phyloP scores from a whole-genome alignment of 441 rosid species.

The Pelargonium australe region DNA sequence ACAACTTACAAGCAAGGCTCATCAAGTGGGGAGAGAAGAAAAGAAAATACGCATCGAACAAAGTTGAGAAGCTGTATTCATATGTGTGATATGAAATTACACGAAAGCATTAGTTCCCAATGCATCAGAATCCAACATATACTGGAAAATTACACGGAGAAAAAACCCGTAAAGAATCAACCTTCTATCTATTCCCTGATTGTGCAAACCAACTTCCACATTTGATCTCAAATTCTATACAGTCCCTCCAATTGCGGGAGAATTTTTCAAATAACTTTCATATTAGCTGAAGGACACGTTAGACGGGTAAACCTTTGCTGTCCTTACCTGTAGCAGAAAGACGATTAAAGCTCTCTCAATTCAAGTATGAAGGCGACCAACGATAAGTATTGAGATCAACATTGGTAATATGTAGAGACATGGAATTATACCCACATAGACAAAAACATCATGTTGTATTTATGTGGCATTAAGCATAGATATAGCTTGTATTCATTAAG shows the following conservation, averaged over 20 bases:
- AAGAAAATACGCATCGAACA: neutral
- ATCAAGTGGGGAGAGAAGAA: neutral
- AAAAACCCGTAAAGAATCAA: neutral
- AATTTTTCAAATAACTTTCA: neutral
- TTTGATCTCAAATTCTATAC: constrained; percentile 1
- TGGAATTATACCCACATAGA: too few species aligned
- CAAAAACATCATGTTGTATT: too few species aligned
- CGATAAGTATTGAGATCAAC: neutral
- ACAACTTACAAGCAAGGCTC: neutral
- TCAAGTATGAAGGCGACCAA: neutral
- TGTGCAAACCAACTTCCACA: neutral
- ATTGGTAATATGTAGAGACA: too few species aligned
- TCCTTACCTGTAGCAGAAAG: neutral
- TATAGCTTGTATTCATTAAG: neutral
- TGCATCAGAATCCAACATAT: neutral
- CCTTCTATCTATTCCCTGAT: neutral
- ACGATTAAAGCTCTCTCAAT: neutral
- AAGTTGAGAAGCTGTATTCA: too few species aligned
- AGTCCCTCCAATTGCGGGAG: neutral
- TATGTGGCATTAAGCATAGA: too few species aligned
- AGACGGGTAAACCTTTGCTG: neutral
- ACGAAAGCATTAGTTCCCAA: neutral
- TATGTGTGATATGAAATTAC: neutral
- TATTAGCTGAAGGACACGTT: neutral
- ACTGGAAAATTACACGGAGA: neutral